Evolutionary conservation across 108 stramenopile species (phyloP).

Genomic region (Epipyxis sp.): DNA sequence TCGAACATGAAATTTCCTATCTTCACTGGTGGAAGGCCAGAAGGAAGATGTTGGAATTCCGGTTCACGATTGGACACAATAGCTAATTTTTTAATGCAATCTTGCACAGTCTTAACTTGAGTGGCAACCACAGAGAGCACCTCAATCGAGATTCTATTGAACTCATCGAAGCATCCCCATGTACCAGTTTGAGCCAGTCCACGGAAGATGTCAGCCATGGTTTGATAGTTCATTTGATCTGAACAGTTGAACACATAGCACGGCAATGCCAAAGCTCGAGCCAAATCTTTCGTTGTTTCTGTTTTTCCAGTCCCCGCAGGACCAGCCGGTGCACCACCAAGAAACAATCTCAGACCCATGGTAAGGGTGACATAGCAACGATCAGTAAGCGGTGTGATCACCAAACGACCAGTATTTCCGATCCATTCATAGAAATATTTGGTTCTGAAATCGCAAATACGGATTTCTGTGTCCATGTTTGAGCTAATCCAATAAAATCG

Average conservation of each 20-base stretch:
- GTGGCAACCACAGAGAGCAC: slow-evolving; percentile 86
- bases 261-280: slow-evolving; percentile 77
- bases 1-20: slow-evolving; percentile 80
- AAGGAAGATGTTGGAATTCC: slow-evolving; percentile 70
- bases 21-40: slow-evolving; percentile 75
- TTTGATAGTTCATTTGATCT: slow-evolving; percentile 89
- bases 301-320: slow-evolving; percentile 85
- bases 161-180: slow-evolving; percentile 90
- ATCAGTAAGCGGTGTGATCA: slow-evolving; percentile 84
- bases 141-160: slow-evolving; percentile 84
- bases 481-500: slow-evolving; percentile 72
- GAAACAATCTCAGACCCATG: slow-evolving; percentile 79
- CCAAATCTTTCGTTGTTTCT: slow-evolving; percentile 81
- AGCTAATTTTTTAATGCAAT: slow-evolving; percentile 75
- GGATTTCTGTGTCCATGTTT: slow-evolving; percentile 72
- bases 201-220: slow-evolving; percentile 82
- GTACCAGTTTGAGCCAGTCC: slow-evolving; percentile 81
- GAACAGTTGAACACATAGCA: slow-evolving; percentile 88
- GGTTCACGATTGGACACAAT: slow-evolving; percentile 70
- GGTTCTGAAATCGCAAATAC: slow-evolving; percentile 75
- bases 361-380: slow-evolving; percentile 87
- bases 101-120: slow-evolving; percentile 82
- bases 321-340: slow-evolving; percentile 88
- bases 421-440: slow-evolving; percentile 91
- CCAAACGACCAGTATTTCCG: slow-evolving; percentile 78